Evolutionary conservation across 192 early-diverging fungal species (phyloP).

Genomic region (Umbelopsis vinacea): DNA sequence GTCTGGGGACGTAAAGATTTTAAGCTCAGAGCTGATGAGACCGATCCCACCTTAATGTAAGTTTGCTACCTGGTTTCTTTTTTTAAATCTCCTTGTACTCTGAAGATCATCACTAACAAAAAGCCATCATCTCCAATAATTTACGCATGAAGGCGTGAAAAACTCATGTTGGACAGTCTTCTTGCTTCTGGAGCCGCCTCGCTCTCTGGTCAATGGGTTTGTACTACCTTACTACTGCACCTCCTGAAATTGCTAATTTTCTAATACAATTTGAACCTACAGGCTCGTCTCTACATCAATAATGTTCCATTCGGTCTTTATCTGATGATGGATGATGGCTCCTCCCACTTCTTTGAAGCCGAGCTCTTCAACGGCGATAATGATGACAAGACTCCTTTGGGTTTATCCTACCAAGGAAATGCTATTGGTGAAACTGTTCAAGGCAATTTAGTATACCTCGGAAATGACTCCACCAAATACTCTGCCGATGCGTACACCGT

Average conservation of each 20-base stretch:
- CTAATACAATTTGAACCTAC: neutral
- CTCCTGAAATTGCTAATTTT: too few species aligned
- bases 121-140: neutral
- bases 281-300: constrained; percentile 48
- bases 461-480: constrained; percentile 24
- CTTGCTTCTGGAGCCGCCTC: constrained; percentile 48
- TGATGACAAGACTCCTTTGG: constrained; percentile 16
- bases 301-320: constrained; percentile 47
- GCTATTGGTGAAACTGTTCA: constrained; percentile 25
- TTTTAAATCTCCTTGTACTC: neutral
- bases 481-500: constrained; percentile 30
- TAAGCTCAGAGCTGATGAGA: constrained; percentile 52
- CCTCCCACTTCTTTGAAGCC: constrained; percentile 30
- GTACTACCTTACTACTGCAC: neutral
- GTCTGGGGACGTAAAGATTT: constrained; percentile 47
- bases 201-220: constrained; percentile 45
- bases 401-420: constrained; percentile 33
- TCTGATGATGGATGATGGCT: constrained; percentile 50
- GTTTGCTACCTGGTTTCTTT: too few species aligned
- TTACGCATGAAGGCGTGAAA: constrained; percentile 41
- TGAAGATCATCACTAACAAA: neutral
- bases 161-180: constrained; percentile 44
- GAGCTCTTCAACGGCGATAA: constrained; percentile 28
- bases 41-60: constrained; percentile 44
- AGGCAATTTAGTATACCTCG: constrained; percentile 34